phyloP scores from a whole-genome alignment of 2,329 filamentous ascomycete species.

The Aspergillus brunneoviolaceus region DNA sequence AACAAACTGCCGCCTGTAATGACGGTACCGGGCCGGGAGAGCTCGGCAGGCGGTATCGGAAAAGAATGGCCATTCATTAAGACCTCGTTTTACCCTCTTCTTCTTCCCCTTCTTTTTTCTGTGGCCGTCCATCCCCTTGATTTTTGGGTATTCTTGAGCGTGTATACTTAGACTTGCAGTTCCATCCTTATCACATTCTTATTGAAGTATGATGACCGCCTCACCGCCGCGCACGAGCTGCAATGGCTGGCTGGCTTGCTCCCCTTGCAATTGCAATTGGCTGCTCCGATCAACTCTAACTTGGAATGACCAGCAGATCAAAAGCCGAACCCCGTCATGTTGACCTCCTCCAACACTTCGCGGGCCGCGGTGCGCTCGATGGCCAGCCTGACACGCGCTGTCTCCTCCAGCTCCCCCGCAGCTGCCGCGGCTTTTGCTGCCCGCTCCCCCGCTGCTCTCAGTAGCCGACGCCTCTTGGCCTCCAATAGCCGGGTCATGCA shows the following conservation, averaged over 20 bases:
- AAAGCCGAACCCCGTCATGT: constrained; percentile 29
- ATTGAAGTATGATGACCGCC: not conserved
- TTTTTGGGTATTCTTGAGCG: constrained; percentile 4
- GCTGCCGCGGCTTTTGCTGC: constrained; percentile 30
- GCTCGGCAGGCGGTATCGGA: constrained; percentile 27
- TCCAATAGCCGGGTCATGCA: constrained; percentile 30
- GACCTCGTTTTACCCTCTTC: constrained; percentile 10
- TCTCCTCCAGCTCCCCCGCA: constrained; percentile 33
- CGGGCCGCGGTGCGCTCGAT: constrained; percentile 41
- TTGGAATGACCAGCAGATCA: not conserved
- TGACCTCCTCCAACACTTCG: constrained; percentile 31
- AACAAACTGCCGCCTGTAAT: constrained; percentile 5
- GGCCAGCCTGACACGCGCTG: constrained; percentile 38
- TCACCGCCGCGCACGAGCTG: not conserved
- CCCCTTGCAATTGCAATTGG: not conserved
- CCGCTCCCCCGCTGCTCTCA: constrained; percentile 30
- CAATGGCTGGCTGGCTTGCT: not conserved
- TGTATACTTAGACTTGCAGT: not conserved
- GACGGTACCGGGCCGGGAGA: constrained; percentile 25
- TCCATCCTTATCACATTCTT: not conserved
- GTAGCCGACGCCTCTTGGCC: constrained; percentile 30
- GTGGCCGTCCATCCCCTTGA: constrained; percentile 1
- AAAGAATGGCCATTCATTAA: constrained; percentile 12
- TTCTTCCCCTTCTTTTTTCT: constrained; percentile 9
- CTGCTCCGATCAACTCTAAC: not conserved